Evolutionary conservation across 169 alveolate genomes (phyloP).

Genomic region (Cryptosporidium meleagridis): DNA sequence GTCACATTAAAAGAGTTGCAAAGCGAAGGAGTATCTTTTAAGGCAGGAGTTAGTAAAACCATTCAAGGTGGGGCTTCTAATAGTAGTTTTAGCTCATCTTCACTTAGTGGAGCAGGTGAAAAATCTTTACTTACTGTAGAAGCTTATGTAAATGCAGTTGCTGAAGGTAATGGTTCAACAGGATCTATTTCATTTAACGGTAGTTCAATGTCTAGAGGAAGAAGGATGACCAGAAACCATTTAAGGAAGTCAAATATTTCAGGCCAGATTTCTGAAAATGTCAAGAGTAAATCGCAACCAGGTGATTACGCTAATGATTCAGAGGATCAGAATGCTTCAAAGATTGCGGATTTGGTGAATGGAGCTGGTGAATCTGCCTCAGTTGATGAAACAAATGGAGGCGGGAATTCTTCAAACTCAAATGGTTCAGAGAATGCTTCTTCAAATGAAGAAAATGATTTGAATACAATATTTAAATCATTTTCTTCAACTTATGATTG

Average conservation of each 20-base stretch:
- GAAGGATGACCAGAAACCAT: slow-evolving; percentile 72
- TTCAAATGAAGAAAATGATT: slow-evolving; percentile 54
- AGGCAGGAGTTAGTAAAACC: slow-evolving; percentile 13
- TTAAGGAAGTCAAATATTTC: slow-evolving; percentile 30
- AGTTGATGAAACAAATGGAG: slow-evolving; percentile 4
- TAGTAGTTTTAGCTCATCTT: background rate
- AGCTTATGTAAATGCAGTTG: slow-evolving; percentile 70
- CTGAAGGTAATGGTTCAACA: slow-evolving; percentile 30
- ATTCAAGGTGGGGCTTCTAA: slow-evolving; percentile 4
- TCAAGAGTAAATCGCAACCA: background rate
- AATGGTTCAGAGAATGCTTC: slow-evolving; percentile 38
- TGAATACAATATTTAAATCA: slow-evolving; percentile 39
- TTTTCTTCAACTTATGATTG: slow-evolving; percentile 62
- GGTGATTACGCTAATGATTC: slow-evolving; percentile 35
- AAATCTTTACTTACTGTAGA: slow-evolving; percentile 55
- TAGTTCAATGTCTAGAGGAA: slow-evolving; percentile 51
- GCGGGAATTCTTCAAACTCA: slow-evolving; percentile 20
- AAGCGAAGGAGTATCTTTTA: slow-evolving; percentile 52
- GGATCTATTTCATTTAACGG: slow-evolving; percentile 15
- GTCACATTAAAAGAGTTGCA: slow-evolving; percentile 48
- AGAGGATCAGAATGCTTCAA: slow-evolving; percentile 47
- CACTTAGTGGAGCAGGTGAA: slow-evolving; percentile 16
- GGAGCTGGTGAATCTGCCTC: slow-evolving; percentile 11
- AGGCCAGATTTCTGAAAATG: slow-evolving; percentile 10
- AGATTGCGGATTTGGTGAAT: background rate